These are phyloP conservation scores for Ceratocystis colombiana DNA, from an alignment of 2,329 filamentous ascomycete genomes.

Conservation along the genomic window DNA sequence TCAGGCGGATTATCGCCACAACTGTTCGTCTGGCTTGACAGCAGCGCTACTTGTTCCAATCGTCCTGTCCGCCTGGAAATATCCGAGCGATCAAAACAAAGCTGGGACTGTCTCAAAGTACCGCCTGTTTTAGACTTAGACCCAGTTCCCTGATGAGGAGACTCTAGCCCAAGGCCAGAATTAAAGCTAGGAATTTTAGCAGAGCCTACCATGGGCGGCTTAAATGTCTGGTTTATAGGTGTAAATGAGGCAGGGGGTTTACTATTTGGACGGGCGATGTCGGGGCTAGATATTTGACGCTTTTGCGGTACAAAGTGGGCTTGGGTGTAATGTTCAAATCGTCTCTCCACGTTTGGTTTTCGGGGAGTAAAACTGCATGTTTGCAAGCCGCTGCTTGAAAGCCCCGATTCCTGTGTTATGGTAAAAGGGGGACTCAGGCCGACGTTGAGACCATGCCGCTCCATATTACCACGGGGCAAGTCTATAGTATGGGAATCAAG, in stretches of 20 bases:
- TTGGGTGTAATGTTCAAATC: neutral
- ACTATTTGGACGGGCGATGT: neutral
- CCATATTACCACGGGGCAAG: neutral
- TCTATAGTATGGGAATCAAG: neutral
- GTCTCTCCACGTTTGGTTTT: neutral
- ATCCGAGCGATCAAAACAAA: neutral
- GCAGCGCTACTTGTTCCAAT: neutral
- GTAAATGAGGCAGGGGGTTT: neutral
- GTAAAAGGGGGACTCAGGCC: neutral
- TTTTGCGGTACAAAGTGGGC: neutral
- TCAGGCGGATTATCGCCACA: neutral
- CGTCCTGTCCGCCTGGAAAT: neutral
- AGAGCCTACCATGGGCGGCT: neutral
- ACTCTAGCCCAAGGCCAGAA: neutral
- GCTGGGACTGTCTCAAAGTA: constrained; percentile 5
- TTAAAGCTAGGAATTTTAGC: neutral
- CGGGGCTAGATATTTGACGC: neutral
- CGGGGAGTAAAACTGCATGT: neutral
- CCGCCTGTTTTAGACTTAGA: neutral
- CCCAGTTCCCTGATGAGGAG: neutral
- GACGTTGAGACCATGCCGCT: neutral
- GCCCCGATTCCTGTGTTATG: neutral
- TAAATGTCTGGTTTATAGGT: constrained; percentile 1
- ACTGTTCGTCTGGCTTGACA: neutral
- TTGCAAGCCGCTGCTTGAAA: neutral